phyloP scores from a whole-genome alignment of 140 eudicot species.

The Eryngium alpinum region DNA sequence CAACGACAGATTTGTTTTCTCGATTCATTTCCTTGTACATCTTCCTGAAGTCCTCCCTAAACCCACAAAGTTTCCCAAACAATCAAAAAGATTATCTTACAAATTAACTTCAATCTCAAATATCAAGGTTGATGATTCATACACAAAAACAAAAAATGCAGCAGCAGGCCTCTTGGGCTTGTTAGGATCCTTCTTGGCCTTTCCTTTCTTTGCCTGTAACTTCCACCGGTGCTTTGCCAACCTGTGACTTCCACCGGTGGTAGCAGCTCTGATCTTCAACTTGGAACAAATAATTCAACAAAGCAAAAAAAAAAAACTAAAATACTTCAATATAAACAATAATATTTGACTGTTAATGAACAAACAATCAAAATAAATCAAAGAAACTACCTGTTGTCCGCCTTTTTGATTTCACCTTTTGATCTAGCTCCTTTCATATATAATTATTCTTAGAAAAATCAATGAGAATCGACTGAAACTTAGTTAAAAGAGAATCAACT shows the following conservation, averaged over 20 bases:
- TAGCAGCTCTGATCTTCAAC: slow-evolving; percentile 35
- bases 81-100: neutral
- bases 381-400: slow-evolving; percentile 37
- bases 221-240: too few species aligned
- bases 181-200: slow-evolving; percentile 53
- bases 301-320: neutral
- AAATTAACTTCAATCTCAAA: neutral
- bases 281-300: too few species aligned
- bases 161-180: slow-evolving; percentile 67
- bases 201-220: slow-evolving; percentile 42
- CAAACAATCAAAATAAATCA: neutral
- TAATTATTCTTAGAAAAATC: too few species aligned
- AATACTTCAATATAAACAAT: too few species aligned
- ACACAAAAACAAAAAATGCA: slow-evolving; percentile 67
- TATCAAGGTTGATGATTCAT: slow-evolving; percentile 3
- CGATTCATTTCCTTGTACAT: slow-evolving; percentile 58
- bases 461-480: too few species aligned
- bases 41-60: slow-evolving; percentile 75
- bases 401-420: slow-evolving; percentile 49
- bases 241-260: slow-evolving; percentile 21
- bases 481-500: too few species aligned
- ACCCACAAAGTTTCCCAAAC: neutral
- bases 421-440: slow-evolving; percentile 62
- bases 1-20: slow-evolving; percentile 66
- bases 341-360: neutral